phyloP scores from a whole-genome alignment of 805 yeast species.

The Kuraishia molischiana region DNA sequence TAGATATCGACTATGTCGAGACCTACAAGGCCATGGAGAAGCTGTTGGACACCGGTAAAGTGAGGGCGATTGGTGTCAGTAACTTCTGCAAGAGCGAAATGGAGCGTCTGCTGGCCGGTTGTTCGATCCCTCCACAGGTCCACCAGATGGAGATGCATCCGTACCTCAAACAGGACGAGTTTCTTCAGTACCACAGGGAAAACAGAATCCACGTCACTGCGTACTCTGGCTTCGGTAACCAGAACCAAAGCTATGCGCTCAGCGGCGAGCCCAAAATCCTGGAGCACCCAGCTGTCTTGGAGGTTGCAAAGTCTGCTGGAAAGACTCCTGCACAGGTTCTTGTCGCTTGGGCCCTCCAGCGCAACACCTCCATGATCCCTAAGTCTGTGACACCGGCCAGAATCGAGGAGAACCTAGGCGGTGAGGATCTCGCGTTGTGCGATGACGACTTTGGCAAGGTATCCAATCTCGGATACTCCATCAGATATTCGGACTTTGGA shows the following conservation, averaged over 20 bases:
- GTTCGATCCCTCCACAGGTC: slow-evolving; percentile 50
- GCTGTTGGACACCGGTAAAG: slow-evolving; percentile 37
- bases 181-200: slow-evolving; percentile 39
- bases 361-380: slow-evolving; percentile 45
- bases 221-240: slow-evolving; percentile 67
- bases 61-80: slow-evolving; percentile 66
- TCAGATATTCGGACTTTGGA: slow-evolving; percentile 23
- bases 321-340: slow-evolving; percentile 40
- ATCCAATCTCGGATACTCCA: slow-evolving; percentile 14
- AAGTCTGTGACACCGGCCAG: slow-evolving; percentile 35
- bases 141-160: slow-evolving; percentile 77
- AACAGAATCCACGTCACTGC: slow-evolving; percentile 58
- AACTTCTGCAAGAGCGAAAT: slow-evolving; percentile 52
- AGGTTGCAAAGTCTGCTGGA: slow-evolving; percentile 32
- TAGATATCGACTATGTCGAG: slow-evolving; percentile 31
- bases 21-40: slow-evolving; percentile 59
- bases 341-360: slow-evolving; percentile 49
- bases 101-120: slow-evolving; percentile 35
- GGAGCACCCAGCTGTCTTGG: slow-evolving; percentile 28
- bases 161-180: slow-evolving; percentile 50
- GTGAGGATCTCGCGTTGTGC: slow-evolving; percentile 17
- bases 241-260: neutral
- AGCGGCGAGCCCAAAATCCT: slow-evolving; percentile 38
- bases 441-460: slow-evolving; percentile 25
- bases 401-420: slow-evolving; percentile 17